These are phyloP conservation scores for Pichia sp. DNA, from an alignment of 1,139 yeast species.

Conservation along the genomic window DNA sequence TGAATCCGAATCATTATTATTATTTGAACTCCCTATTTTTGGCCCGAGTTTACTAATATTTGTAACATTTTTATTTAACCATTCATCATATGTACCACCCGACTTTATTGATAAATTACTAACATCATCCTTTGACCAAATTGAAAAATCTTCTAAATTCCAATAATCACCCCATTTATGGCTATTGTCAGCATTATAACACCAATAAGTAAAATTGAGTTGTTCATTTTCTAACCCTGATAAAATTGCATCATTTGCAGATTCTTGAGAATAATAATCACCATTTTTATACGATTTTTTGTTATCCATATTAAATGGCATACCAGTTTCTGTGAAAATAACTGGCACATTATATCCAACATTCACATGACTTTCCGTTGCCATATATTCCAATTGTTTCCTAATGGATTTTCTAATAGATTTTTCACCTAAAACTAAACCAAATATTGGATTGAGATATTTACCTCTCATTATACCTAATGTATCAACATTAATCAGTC, in stretches of 20 bases:
- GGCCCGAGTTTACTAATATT: background rate
- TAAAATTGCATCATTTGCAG: constrained; percentile 77
- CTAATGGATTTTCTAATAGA: constrained; percentile 68
- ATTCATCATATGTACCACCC: constrained; percentile 9
- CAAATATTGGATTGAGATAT: constrained; percentile 69
- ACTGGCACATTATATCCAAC: constrained; percentile 61
- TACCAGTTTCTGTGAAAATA: constrained; percentile 89
- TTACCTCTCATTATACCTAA: constrained; percentile 80
- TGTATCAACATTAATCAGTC: constrained; percentile 75
- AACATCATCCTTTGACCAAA: constrained; percentile 68
- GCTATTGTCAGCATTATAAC: constrained; percentile 63
- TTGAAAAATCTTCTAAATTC: constrained; percentile 90
- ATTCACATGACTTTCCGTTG: constrained; percentile 49
- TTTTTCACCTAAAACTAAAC: constrained; percentile 71
- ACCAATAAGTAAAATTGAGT: constrained; percentile 79
- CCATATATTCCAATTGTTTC: constrained; percentile 59
- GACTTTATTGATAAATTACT: constrained; percentile 1
- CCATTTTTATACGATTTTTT: constrained; percentile 60
- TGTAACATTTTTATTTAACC: constrained; percentile 11
- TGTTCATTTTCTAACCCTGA: constrained; percentile 69
- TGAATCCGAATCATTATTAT: constrained; percentile 12
- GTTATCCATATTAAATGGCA: constrained; percentile 91
- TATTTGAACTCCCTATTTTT: constrained; percentile 3
- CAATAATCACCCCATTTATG: constrained; percentile 86
- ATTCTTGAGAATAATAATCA: constrained; percentile 62